Evolutionary conservation across 2,329 filamentous ascomycete species (phyloP).

Genomic region (Xylariaceae sp.): DNA sequence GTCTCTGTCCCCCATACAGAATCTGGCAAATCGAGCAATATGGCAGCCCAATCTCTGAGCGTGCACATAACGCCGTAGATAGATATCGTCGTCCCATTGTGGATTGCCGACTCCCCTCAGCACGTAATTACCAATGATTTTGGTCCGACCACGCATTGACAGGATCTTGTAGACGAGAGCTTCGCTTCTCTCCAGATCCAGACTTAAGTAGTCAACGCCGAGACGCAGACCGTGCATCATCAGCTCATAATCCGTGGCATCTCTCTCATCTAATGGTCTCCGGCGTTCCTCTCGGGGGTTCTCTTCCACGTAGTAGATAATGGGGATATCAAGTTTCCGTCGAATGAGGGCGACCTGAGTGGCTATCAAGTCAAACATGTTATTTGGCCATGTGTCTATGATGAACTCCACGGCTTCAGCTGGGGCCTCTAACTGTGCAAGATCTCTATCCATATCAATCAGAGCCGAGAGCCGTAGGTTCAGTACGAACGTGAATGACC

Average conservation of each 20-base stretch:
- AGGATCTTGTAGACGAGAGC: conserved; percentile 46
- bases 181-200: conserved; percentile 56
- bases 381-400: conserved; percentile 51
- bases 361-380: conserved; percentile 45
- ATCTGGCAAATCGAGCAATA: conserved; percentile 56
- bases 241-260: conserved; percentile 48
- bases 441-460: conserved; percentile 44
- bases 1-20: conserved; percentile 51
- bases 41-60: conserved; percentile 55
- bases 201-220: conserved; percentile 58
- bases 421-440: conserved; percentile 51
- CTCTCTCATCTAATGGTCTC: conserved; percentile 35
- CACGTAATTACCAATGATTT: conserved; percentile 55
- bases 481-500: conserved; percentile 56
- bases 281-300: conserved; percentile 40
- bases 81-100: conserved; percentile 52
- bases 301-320: conserved; percentile 54
- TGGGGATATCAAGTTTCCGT: conserved; percentile 50
- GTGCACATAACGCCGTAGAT: conserved; percentile 48
- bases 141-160: conserved; percentile 49
- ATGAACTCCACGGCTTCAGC: conserved; percentile 57
- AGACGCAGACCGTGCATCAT: conserved; percentile 60
- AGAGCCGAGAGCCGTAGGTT: conserved; percentile 57
- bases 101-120: conserved; percentile 41
- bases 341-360: conserved; percentile 53